phyloP scores from a whole-genome alignment of 2,329 filamentous ascomycete genomes.

The Colletotrichum tamarilloi region DNA sequence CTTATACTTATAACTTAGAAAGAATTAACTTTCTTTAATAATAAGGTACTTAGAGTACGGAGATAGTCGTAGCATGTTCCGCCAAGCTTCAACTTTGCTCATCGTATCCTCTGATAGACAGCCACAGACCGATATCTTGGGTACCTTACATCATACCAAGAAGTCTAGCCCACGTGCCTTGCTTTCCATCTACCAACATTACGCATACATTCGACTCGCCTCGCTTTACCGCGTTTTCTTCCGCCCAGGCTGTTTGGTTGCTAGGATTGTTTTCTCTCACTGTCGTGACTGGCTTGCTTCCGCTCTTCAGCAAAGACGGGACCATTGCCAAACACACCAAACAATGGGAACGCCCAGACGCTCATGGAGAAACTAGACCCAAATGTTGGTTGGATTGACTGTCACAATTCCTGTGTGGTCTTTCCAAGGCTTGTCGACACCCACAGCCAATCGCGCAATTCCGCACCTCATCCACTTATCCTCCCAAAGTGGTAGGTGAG shows the following conservation, averaged over 20 bases:
- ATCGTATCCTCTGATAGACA: slow-evolving; percentile 4
- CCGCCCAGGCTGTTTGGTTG: no score
- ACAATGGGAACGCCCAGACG: neutral
- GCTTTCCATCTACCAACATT: neutral
- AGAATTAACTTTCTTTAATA: no score
- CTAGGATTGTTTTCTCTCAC: neutral
- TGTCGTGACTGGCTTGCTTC: neutral
- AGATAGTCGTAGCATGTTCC: neutral
- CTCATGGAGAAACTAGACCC: neutral
- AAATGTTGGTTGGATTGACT: neutral
- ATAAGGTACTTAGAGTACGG: no score
- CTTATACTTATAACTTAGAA: no score
- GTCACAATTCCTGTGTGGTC: neutral
- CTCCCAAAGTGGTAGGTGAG: slow-evolving; percentile 29
- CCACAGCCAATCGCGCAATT: slow-evolving; percentile 25
- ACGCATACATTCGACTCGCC: neutral
- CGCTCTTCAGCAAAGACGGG: neutral
- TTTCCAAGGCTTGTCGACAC: neutral
- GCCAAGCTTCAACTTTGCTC: slow-evolving; percentile 12
- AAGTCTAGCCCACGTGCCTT: slow-evolving; percentile 2
- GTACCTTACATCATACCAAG: slow-evolving; percentile 32
- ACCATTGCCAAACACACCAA: neutral
- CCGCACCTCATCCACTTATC: slow-evolving; percentile 8
- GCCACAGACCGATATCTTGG: neutral
- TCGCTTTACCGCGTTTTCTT: neutral